phyloP scores from a whole-genome alignment of 805 yeast genomes.

The Wickerhamomyces chaumierensis region DNA sequence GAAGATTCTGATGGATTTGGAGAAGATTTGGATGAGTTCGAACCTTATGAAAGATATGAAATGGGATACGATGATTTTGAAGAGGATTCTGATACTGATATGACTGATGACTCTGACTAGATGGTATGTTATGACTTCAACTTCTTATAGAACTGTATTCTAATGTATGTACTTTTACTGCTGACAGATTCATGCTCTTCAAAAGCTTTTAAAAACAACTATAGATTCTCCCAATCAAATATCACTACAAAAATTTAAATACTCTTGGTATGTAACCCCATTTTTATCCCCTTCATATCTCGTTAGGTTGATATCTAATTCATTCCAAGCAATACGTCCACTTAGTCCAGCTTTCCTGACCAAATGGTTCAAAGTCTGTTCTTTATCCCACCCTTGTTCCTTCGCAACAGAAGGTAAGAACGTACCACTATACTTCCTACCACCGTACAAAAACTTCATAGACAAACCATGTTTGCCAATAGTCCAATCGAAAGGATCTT shows the following conservation, averaged over 20 bases:
- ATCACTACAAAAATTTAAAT: slow-evolving; percentile 11
- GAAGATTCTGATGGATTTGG: no score
- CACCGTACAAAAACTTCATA: slow-evolving; percentile 34
- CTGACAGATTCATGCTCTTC: no score
- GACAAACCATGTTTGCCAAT: slow-evolving; percentile 77
- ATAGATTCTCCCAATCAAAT: no score
- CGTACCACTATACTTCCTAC: slow-evolving; percentile 51
- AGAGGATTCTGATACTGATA: no score
- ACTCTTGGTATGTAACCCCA: slow-evolving; percentile 30
- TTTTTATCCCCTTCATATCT: slow-evolving; percentile 47
- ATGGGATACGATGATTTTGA: no score
- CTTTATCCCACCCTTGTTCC: slow-evolving; percentile 76
- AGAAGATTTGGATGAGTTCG: no score
- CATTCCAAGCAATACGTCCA: slow-evolving; percentile 18
- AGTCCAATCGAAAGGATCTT: slow-evolving; percentile 59
- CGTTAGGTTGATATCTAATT: slow-evolving; percentile 31
- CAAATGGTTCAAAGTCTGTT: slow-evolving; percentile 59
- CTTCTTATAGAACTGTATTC: no score
- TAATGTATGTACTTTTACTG: no score
- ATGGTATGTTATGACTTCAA: no score
- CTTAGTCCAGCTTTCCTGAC: slow-evolving; percentile 59
- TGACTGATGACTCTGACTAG: no score
- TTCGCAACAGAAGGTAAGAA: slow-evolving; percentile 84
- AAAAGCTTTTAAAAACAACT: no score
- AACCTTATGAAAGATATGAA: no score